Conservation (phyloP, 228 moss, liverwort and hornwort genomes). For the Sphagnum fallax region DNA sequence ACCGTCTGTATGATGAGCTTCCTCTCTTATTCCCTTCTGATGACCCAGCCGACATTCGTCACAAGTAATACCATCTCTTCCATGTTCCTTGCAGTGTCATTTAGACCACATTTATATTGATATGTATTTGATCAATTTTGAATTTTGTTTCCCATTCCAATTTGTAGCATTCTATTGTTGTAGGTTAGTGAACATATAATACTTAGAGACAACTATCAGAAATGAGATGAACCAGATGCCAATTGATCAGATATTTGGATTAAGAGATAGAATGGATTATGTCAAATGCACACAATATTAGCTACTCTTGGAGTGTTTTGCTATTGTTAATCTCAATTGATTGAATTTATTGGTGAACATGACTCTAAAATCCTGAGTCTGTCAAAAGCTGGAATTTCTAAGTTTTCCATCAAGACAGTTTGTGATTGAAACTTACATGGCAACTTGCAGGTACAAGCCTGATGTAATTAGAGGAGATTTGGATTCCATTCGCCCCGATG, state of each 20-base stretch:
- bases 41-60: constrained; percentile 39
- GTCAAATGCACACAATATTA: constrained; percentile 7
- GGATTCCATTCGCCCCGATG: constrained; percentile 77
- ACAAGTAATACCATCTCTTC: constrained; percentile 37
- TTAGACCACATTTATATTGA: constrained; percentile 20
- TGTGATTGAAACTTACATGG: too few species aligned
- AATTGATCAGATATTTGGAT: too few species aligned
- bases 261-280: background rate
- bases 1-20: constrained; percentile 78
- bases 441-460: constrained; percentile 50
- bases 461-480: constrained; percentile 82
- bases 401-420: too few species aligned
- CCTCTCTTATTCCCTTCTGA: constrained; percentile 49
- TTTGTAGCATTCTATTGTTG: too few species aligned
- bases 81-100: constrained; percentile 15
- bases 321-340: too few species aligned
- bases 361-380: constrained; percentile 7
- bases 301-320: too few species aligned
- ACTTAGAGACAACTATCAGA: too few species aligned
- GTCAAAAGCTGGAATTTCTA: constrained; percentile 3
- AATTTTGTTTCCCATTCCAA: background rate
- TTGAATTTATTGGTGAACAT: too few species aligned
- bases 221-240: too few species aligned
- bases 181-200: too few species aligned
- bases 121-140: constrained; percentile 2